Percentiles rank a stretch among this genome's conserved stretches.
These are phyloP conservation scores for Ricinus communis DNA, from an alignment of 345 rosid genomes.

Conservation along the genomic window DNA sequence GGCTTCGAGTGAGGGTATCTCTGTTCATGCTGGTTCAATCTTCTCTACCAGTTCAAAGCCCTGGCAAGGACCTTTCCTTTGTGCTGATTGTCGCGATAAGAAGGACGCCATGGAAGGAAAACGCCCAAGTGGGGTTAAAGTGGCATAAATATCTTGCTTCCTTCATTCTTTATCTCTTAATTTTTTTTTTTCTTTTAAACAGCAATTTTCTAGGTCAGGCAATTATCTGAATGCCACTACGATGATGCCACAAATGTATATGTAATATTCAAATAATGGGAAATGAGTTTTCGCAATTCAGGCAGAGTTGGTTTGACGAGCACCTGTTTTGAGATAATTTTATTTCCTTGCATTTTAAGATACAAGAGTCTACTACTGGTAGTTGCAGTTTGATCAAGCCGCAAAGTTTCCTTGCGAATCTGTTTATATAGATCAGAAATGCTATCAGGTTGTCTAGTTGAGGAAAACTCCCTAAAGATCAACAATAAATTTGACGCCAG, in stretches of 20 bases:
- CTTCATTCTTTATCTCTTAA: constrained; percentile 32
- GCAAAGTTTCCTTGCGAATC: too few species aligned
- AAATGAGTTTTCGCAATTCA: constrained; percentile 25
- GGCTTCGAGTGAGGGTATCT: constrained; percentile 74
- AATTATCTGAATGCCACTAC: constrained; percentile 23
- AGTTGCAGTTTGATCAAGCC: too few species aligned
- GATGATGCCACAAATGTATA: constrained; percentile 31
- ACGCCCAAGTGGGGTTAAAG: constrained; percentile 72
- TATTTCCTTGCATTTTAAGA: too few species aligned
- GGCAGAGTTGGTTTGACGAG: background rate
- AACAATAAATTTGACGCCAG: too few species aligned
- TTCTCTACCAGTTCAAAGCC: constrained; percentile 70
- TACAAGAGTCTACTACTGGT: too few species aligned
- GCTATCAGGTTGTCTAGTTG: too few species aligned
- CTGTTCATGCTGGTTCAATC: constrained; percentile 76
- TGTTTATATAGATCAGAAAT: too few species aligned
- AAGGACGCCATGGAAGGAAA: constrained; percentile 98
- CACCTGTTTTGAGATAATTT: too few species aligned
- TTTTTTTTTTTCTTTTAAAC: background rate
- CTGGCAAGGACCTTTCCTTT: constrained; percentile 96
- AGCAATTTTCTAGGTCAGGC: constrained; percentile 22
- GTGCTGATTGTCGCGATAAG: constrained; percentile 69
- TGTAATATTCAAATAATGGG: constrained; percentile 34
- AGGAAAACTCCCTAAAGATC: too few species aligned
- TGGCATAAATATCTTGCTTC: constrained; percentile 36